Base-by-base conservation (phyloP, 225 moss, liverwort and hornwort genomes). In the Physcomitrium patens region DNA sequence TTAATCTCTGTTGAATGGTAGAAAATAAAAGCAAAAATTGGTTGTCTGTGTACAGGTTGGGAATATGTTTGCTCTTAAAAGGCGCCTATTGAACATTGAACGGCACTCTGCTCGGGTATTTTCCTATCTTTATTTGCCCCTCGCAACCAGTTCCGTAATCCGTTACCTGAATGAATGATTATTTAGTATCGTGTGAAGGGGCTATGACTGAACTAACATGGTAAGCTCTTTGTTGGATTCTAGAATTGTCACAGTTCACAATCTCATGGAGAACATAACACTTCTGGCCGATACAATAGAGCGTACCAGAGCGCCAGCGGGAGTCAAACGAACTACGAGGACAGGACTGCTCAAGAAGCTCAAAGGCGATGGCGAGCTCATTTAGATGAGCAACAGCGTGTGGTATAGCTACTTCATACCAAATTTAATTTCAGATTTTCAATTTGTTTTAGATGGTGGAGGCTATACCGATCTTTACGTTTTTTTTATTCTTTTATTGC, bases 211-310 rank as follows among this genome's bases (percentile, higher is more conserved):
- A 68, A 76, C 76, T 87, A 79, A 81, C 28, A 57, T 19, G 69
- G 54, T 67, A 53, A 62, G 65, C 69, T 60, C 60, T 69, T 79
- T 81, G 60, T 85, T 85, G 79, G 27, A 82, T 69, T 85, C 72
- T 92, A 94, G 89, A 96, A 96, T 94, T 92, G 91, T 71, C 80
- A 88, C 91, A 94, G 96, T 85, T 77, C 94, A 78, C 71, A 84
- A 84, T 79, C 80, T 71, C 76, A 81, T 79, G 85, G 85, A 78
- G 77, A 79, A 67, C 80, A 86, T 70, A 77, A 84, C 64, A 71
- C 76, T 63, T 82, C 91, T 63, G 83, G 84, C 54, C 86, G 83
- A 68, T 72, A 65, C 65, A 86, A 78, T 48, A 84, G 81, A 18
- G 60, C 79, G 64, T 81, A 83, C 72, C 84, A 80, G 77, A 86